Base-by-base conservation (phyloP, 768 basidiomycete species). In the Tulasnella sp. region DNA sequence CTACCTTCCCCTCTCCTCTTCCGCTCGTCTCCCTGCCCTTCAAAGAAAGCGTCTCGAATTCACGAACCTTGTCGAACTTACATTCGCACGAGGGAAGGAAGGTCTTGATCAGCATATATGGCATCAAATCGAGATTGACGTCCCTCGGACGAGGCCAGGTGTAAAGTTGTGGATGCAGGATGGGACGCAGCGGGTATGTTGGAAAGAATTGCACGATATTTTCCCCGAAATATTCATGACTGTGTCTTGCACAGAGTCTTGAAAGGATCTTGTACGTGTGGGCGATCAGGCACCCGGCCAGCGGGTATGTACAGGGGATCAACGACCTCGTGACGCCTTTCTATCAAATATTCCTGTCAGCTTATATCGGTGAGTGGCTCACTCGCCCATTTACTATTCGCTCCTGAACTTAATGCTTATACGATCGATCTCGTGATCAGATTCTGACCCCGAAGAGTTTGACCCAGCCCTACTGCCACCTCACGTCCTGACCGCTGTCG, bases 61-160 rank as follows among this genome's bases (percentile, higher is more conserved):
- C 69, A 78, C 81, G 42, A 87, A 87, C 15, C 78, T 97, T 61
- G 93, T 94, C 7, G 81, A 89, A 64, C 76, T 92, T 17, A 85
- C 96, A 15, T 99, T 98, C 69, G 82, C 87, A 11, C 79, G 88
- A 41, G 91, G 91, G 60, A 79, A 81, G 29, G 84, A 87, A 59
- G 84, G 87, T 0, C 77, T 94, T 29, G 94, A 99, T 70, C 91
- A 92, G 66, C 87, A 90, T 71, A 94, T 98, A 68, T 98, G 96
- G 96, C 96, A 98, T 72, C 96, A 99, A 71, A 98, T 98, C 65
- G 91, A 92, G 68, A 98, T 97, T 61, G 96, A 99, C 67, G 94
- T 97, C 4, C 96, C 96, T 10, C 78, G 96, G 54, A 99, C 96
- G 41, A 74, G 93, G 51, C 93, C 96, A 17, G 92, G 93, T 21